phyloP scores from a whole-genome alignment of 164 flowering plant species.

The Sextonia rubra region DNA sequence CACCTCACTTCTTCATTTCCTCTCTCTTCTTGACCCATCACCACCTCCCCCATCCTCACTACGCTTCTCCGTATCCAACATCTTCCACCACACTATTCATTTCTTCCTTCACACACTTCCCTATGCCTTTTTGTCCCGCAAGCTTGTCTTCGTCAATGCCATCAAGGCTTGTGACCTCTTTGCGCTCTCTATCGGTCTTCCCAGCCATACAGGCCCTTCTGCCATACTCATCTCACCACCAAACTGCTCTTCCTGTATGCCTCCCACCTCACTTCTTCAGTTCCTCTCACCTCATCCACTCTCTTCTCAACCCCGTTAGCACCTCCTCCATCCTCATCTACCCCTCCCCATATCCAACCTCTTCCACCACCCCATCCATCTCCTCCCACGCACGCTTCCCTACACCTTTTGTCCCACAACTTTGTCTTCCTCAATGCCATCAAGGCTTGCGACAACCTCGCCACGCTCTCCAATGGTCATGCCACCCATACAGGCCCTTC shows the following conservation, averaged over 20 bases:
- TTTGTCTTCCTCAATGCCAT: conserved; percentile 42
- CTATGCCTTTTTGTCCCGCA: conserved; percentile 35
- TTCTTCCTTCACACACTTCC: conserved; percentile 30
- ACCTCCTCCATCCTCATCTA: conserved; percentile 45
- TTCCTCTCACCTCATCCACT: conserved; percentile 12
- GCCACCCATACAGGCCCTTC: conserved; percentile 36
- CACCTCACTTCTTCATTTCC: conserved; percentile 20
- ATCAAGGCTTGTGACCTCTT: conserved; percentile 54
- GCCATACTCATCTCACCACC: conserved; percentile 28
- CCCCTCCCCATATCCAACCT: conserved; percentile 31
- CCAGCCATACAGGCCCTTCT: conserved; percentile 28
- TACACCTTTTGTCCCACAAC: conserved; percentile 34
- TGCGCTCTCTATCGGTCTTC: conserved; percentile 24
- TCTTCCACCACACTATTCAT: conserved; percentile 20
- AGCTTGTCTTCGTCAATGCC: conserved; percentile 37
- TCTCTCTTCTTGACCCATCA: conserved; percentile 21
- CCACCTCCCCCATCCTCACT: conserved; percentile 47
- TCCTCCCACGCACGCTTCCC: conserved; percentile 32
- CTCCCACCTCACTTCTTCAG: conserved; percentile 18
- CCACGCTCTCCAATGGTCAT: conserved; percentile 22
- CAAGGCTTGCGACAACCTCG: conserved; percentile 56
- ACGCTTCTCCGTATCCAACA: conserved; percentile 31
- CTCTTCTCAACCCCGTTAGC: conserved; percentile 16
- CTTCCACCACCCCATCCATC: conserved; percentile 20
- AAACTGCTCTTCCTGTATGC: conserved; percentile 52